These are phyloP conservation scores for Phytophthora megakarya DNA, from an alignment of 352 stramenopile genomes.

Conservation along the genomic window DNA sequence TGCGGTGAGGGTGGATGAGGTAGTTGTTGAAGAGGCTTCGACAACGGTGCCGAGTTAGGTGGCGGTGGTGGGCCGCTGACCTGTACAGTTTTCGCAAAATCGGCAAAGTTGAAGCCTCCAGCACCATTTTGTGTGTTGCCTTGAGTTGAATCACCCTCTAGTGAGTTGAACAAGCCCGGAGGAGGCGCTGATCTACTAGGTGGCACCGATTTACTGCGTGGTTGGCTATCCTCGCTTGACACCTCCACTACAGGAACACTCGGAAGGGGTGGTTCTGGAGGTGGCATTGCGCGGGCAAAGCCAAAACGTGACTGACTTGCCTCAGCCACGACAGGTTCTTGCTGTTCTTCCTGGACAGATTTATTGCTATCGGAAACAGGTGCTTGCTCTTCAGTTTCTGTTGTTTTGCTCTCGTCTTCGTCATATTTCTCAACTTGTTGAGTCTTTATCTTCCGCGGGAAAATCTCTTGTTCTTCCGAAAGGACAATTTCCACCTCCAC, in stretches of 20 bases:
- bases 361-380: constrained; percentile 6
- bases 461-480: constrained; percentile 60
- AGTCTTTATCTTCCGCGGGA: constrained; percentile 46
- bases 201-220: constrained; percentile 27
- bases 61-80: constrained; percentile 27
- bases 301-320: constrained; percentile 54
- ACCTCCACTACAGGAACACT: constrained; percentile 6
- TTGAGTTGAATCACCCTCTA: constrained; percentile 11
- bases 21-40: constrained; percentile 24
- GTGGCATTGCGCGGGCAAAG: constrained; percentile 48
- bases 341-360: constrained; percentile 21
- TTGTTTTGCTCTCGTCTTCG: constrained; percentile 11
- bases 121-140: constrained; percentile 9
- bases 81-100: constrained; percentile 53
- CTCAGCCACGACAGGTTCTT: background rate
- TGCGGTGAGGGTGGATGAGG: constrained; percentile 11
- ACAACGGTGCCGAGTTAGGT: constrained; percentile 13
- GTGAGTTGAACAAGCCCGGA: constrained; percentile 30
- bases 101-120: constrained; percentile 48
- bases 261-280: constrained; percentile 8
- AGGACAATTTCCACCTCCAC: constrained; percentile 61
- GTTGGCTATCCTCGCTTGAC: constrained; percentile 3
- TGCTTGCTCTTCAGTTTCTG: constrained; percentile 4
- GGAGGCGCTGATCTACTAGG: constrained; percentile 25
- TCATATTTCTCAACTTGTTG: constrained; percentile 20